Evolutionary conservation across 1,284 basidiomycete genomes (phyloP).

Genomic region (Papiliotrema laurentii): DNA sequence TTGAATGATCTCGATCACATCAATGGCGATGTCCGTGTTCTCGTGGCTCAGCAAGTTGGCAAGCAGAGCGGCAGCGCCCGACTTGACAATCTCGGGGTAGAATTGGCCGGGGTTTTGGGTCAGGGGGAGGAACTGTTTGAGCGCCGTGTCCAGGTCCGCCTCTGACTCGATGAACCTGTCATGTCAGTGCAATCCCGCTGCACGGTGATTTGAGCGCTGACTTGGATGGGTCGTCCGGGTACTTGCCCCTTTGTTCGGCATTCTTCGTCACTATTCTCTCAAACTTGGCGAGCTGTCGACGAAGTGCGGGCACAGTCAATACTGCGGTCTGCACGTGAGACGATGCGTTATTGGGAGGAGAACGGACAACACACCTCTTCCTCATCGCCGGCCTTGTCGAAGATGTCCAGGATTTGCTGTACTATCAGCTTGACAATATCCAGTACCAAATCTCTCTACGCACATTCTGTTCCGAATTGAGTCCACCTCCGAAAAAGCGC

Average conservation of each 20-base stretch:
- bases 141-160: constrained; percentile 80
- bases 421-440: constrained; percentile 54
- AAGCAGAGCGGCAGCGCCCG: constrained; percentile 62
- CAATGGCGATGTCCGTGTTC: constrained; percentile 88
- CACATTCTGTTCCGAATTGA: constrained; percentile 84
- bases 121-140: constrained; percentile 82
- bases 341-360: background rate
- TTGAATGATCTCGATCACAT: constrained; percentile 83
- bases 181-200: background rate
- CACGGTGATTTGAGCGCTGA: constrained; percentile 46
- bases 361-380: constrained; percentile 56
- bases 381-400: constrained; percentile 60
- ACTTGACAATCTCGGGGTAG: constrained; percentile 83
- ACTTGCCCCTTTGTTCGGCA: constrained; percentile 88
- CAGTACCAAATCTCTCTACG: constrained; percentile 52
- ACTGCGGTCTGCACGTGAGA: constrained; percentile 8
- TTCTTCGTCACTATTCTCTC: constrained; percentile 89
- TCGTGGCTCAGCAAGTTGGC: constrained; percentile 85
- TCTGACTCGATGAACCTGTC: constrained; percentile 96
- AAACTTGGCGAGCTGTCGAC: constrained; percentile 71
- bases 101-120: constrained; percentile 77
- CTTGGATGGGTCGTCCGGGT: constrained; percentile 85
- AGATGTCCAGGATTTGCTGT: constrained; percentile 63
- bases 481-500: constrained; percentile 85
- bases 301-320: constrained; percentile 64